phyloP scores from a whole-genome alignment of 2,329 filamentous ascomycete genomes.

The Sporothrix mexicana region DNA sequence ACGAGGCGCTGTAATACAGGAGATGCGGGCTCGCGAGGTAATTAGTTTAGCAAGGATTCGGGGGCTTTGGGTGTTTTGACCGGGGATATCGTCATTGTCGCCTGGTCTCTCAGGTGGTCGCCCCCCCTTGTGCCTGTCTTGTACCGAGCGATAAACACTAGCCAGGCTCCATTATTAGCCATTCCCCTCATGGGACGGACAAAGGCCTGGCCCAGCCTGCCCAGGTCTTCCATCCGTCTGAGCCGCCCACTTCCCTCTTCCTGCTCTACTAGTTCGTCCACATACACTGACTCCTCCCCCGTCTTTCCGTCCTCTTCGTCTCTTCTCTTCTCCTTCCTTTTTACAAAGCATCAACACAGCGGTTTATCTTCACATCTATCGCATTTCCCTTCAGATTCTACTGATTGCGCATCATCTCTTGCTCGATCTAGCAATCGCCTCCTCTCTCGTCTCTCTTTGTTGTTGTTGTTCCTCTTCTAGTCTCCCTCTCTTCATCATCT shows the following conservation, averaged over 20 bases:
- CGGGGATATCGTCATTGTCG: background rate
- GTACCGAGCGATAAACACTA: constrained; percentile 16
- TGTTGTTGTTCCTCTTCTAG: background rate
- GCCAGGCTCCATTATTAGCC: constrained; percentile 28
- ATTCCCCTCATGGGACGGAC: background rate
- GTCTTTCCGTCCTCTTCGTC: constrained; percentile 11
- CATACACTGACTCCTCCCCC: constrained; percentile 24
- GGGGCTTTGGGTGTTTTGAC: background rate
- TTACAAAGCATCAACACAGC: constrained; percentile 18
- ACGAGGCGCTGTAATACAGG: background rate
- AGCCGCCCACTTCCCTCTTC: constrained; percentile 9
- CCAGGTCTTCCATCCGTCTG: constrained; percentile 23
- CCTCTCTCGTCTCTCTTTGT: constrained; percentile 26
- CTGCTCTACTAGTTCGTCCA: background rate
- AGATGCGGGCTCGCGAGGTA: background rate
- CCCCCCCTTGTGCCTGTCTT: constrained; percentile 19
- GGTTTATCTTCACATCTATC: constrained; percentile 23
- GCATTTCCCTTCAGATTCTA: constrained; percentile 7
- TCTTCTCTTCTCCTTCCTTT: constrained; percentile 22
- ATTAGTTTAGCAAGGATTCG: background rate
- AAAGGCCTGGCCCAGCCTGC: constrained; percentile 12
- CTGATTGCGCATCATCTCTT: constrained; percentile 30
- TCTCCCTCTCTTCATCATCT: constrained; percentile 7
- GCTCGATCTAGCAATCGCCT: constrained; percentile 24
- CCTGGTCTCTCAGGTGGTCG: constrained; percentile 4